Conservation (phyloP, 2,329 filamentous ascomycete genomes). For the Torrubiella hemipterigena region DNA sequence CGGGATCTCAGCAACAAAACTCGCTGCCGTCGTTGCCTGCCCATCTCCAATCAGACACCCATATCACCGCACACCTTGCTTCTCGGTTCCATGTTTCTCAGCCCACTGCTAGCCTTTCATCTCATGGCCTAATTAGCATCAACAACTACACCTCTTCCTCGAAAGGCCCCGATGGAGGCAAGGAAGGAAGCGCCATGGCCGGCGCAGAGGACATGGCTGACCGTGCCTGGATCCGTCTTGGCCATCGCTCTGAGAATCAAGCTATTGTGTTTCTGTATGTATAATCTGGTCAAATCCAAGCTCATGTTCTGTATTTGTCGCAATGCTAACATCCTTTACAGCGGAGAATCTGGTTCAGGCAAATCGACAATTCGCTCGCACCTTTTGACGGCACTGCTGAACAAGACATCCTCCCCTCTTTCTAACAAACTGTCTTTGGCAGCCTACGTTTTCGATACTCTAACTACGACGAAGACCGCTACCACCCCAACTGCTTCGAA, state of each 20-base stretch:
- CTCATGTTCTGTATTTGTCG: conserved; percentile 1
- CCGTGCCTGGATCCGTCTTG: conserved; percentile 73
- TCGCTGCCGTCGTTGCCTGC: conserved; percentile 81
- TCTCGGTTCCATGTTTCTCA: conserved; percentile 86
- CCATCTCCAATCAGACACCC: conserved; percentile 67
- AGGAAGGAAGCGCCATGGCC: conserved; percentile 83
- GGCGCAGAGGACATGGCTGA: conserved; percentile 87
- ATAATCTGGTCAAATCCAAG: neutral
- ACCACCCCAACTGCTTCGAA: conserved; percentile 95
- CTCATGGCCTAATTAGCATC: conserved; percentile 79
- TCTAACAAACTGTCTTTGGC: conserved; percentile 89
- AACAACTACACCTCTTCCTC: conserved; percentile 90
- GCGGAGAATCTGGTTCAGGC: conserved; percentile 89
- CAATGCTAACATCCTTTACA: conserved; percentile 26
- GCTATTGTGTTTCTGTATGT: conserved; percentile 85
- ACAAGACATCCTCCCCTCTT: conserved; percentile 82
- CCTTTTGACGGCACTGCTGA: conserved; percentile 71
- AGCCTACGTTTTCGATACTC: conserved; percentile 87
- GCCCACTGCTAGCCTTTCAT: conserved; percentile 79
- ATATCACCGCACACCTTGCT: conserved; percentile 71
- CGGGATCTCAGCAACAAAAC: conserved; percentile 61
- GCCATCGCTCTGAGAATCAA: conserved; percentile 85
- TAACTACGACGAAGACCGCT: conserved; percentile 94
- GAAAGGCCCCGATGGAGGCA: conserved; percentile 80
- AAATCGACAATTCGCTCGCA: conserved; percentile 93